Conservation (phyloP, 192 early-diverging fungal genomes). For the Coemansia sp. region DNA sequence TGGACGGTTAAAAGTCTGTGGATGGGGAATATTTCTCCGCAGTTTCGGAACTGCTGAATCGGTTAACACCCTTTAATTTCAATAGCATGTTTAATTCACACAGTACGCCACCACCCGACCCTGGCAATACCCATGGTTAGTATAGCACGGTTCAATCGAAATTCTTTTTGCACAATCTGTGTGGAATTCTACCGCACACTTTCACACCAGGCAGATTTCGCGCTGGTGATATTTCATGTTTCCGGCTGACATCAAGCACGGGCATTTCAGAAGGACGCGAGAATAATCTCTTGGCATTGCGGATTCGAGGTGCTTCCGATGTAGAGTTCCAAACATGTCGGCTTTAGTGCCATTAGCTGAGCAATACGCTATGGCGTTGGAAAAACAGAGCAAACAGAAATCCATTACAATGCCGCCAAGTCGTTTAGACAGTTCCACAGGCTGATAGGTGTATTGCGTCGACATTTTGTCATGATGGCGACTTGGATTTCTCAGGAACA, state of each 20-base stretch:
- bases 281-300: conserved; percentile 1
- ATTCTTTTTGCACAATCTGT: neutral
- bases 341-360: neutral
- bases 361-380: neutral
- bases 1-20: too few species aligned
- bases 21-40: too few species aligned
- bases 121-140: neutral
- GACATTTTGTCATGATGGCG: too few species aligned
- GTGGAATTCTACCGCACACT: neutral
- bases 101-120: neutral
- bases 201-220: neutral
- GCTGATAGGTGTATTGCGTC: neutral
- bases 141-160: neutral
- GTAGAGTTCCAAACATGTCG: neutral
- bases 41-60: too few species aligned
- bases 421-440: neutral
- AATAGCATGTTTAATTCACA: neutral
- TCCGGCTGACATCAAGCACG: neutral
- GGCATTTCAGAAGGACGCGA: neutral
- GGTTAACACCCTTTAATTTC: too few species aligned
- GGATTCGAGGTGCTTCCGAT: neutral
- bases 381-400: too few species aligned
- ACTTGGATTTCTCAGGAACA: neutral
- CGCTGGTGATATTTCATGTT: neutral
- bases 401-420: neutral